Percentiles rank a stretch among this genome's conserved stretches.
phyloP scores from a whole-genome alignment of 1,284 basidiomycete genomes.

The Hypsizygus ulmarius region DNA sequence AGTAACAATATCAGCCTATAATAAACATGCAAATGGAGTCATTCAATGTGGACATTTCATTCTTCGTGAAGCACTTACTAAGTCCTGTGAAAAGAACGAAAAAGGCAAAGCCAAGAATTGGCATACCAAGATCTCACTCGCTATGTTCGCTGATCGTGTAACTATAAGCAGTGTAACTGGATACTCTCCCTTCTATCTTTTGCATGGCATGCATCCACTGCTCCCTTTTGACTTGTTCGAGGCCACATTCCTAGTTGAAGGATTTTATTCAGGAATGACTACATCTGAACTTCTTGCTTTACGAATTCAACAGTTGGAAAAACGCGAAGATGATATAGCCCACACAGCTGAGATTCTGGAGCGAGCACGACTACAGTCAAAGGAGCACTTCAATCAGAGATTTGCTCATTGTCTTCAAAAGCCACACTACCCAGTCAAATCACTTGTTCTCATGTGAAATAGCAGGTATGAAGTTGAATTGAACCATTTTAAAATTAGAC shows the following conservation, averaged over 20 bases:
- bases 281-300: constrained; percentile 16
- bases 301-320: constrained; percentile 2
- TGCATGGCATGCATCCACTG: constrained; percentile 19
- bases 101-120: constrained; percentile 7
- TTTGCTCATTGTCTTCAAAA: no score
- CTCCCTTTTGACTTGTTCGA: constrained; percentile 21
- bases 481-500: constrained; percentile 18
- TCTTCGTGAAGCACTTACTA: constrained; percentile 10
- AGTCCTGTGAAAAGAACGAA: constrained; percentile 9
- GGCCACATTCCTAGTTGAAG: constrained; percentile 16
- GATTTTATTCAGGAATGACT: constrained; percentile 12
- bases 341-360: no score
- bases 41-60: constrained; percentile 18
- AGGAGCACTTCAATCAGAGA: no score
- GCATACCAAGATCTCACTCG: constrained; percentile 9
- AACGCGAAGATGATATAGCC: no score
- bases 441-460: no score
- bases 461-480: no score
- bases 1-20: constrained; percentile 21
- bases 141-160: constrained; percentile 20
- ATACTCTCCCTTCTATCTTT: constrained; percentile 20
- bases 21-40: constrained; percentile 21
- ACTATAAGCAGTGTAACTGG: constrained; percentile 16
- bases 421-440: no score
- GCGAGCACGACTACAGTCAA: no score